Conservation (phyloP, 768 basidiomycete species). For the Russula virescens region DNA sequence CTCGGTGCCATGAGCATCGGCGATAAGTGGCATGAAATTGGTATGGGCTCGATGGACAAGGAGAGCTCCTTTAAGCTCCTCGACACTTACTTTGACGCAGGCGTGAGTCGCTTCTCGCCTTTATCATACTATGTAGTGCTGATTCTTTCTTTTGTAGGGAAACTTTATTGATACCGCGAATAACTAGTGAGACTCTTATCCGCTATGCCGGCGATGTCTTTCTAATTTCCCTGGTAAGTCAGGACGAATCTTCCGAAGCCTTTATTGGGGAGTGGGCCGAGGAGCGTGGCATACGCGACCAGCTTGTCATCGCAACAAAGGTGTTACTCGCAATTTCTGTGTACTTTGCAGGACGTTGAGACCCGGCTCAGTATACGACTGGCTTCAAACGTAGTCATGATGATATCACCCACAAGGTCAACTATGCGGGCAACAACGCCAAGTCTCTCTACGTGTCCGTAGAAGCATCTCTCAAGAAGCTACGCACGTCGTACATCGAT, state of each 20-base stretch:
- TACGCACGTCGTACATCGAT: slow-evolving; percentile 44
- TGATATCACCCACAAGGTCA: slow-evolving; percentile 27
- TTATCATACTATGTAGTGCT: slow-evolving; percentile 29
- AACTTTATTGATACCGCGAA: slow-evolving; percentile 48
- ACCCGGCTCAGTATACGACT: neutral
- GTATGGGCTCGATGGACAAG: slow-evolving; percentile 43
- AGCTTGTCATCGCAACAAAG: slow-evolving; percentile 45
- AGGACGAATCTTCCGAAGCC: slow-evolving; percentile 51
- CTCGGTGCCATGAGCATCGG: slow-evolving; percentile 48
- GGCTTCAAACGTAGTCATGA: slow-evolving; percentile 25
- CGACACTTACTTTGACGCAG: slow-evolving; percentile 40
- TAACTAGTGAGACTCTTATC: slow-evolving; percentile 33
- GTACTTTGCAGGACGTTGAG: slow-evolving; percentile 13
- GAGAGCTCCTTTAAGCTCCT: slow-evolving; percentile 40
- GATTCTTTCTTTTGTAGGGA: slow-evolving; percentile 32
- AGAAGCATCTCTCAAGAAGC: slow-evolving; percentile 41
- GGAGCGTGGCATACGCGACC: slow-evolving; percentile 38
- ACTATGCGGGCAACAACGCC: slow-evolving; percentile 39
- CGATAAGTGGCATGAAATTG: slow-evolving; percentile 35
- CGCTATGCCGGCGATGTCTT: no score
- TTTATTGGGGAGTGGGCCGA: slow-evolving; percentile 51
- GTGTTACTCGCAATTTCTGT: slow-evolving; percentile 16
- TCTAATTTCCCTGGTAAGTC: slow-evolving; percentile 29
- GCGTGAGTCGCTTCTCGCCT: slow-evolving; percentile 39
- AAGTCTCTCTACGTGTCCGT: slow-evolving; percentile 39